These are phyloP conservation scores for Parsonsia alboflavescens DNA, from an alignment of 257 asterid genomes.

Conservation along the genomic window DNA sequence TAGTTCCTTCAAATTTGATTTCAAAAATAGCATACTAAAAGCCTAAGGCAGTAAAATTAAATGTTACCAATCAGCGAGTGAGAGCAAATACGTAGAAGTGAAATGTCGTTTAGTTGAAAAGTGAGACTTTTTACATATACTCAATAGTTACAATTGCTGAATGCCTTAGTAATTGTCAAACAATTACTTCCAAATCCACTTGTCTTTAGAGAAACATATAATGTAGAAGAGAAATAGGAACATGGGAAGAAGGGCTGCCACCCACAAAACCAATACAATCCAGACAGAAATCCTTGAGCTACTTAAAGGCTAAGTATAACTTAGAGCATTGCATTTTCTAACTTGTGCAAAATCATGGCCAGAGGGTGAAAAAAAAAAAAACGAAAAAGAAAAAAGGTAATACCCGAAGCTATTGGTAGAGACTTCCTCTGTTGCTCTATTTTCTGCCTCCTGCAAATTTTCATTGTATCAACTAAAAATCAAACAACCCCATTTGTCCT, in stretches of 20 bases:
- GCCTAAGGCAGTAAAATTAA: not conserved
- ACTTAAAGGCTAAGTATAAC: not conserved
- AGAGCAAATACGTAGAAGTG: not conserved
- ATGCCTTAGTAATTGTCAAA: not conserved
- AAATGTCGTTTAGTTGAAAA: not conserved
- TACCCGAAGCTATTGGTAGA: constrained; percentile 83
- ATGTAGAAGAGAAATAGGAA: not conserved
- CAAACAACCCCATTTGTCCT: not conserved
- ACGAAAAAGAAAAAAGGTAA: not conserved
- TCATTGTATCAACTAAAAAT: not conserved
- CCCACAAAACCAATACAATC: not conserved
- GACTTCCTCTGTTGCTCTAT: constrained; percentile 63
- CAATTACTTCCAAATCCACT: not conserved
- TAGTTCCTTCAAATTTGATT: not conserved
- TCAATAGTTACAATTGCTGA: not conserved
- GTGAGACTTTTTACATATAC: not conserved
- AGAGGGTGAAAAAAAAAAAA: too few relatives aligned
- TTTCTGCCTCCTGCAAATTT: constrained; percentile 48
- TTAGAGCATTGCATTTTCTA: not conserved
- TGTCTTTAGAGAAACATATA: not conserved
- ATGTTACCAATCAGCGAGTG: not conserved
- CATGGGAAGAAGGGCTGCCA: not conserved
- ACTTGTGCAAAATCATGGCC: not conserved
- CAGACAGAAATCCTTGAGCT: not conserved
- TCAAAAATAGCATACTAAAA: not conserved